Evolutionary conservation across 2,329 filamentous ascomycete species (phyloP), one percentile per base, ranked within the genome.

Genomic region (Verticillium albo-atrum): DNA sequence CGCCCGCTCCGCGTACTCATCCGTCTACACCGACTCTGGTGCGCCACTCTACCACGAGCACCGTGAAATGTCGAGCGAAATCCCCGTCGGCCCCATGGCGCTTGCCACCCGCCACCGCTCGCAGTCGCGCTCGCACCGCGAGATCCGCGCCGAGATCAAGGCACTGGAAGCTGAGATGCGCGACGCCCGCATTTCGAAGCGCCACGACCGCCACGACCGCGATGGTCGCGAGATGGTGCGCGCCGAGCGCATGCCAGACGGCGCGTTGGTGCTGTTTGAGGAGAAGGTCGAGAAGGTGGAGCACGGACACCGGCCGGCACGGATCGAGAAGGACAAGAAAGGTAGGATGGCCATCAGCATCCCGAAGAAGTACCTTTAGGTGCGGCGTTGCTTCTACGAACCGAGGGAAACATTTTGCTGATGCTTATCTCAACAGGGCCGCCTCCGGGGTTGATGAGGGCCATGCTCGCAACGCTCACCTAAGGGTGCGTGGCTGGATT

Each of bases 261-360:
- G 84, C 54, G 81, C 87, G 65, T 70, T 91, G 34, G 80, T 90
- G 53, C 72, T 90, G 51, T 88, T 87, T 63, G 81, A 86, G 75
- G 82, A 87, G 65, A 72, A 79, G 67, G 73, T 87, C 64, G 83
- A 87, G 73, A 78, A 75, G 68, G 72, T 84, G 56, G 78, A 82
- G 64, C 80, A 82, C 67, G 77, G 78, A 55, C 76, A 76, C 69
- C 82, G 78, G 71, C 84, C 84, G 58, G 79, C 90, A 63, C 82
- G 89, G 67, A 86, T 97, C 68, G 90, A 92, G 77, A 92, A 90
- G 81, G 92, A 97, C 78, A 89, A 89, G 82, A 95, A 91, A 92
- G 92, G 93, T 96, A 95, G 89, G 90, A 88, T 95, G 86, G 86
- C 88, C 81, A 87, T 93, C 79, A 90, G 89, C 79, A 84, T 91